Evolutionary conservation across 2,329 filamentous ascomycete genomes (phyloP).

Genomic region (Ceratocystiopsis brevicomis): DNA sequence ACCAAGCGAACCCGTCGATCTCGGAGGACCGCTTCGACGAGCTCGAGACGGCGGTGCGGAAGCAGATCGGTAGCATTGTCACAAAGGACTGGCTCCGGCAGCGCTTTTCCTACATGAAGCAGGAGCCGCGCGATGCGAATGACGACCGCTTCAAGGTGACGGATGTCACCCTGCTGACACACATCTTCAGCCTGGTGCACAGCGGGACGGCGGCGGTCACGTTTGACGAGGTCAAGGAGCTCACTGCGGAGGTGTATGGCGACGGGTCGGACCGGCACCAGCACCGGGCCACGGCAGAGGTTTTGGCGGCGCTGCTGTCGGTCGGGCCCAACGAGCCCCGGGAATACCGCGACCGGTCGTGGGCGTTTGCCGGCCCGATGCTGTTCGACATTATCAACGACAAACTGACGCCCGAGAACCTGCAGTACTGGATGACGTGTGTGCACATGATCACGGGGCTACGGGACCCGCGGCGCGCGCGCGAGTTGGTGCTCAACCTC

Average conservation of each 20-base stretch:
- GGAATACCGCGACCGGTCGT: conserved; percentile 56
- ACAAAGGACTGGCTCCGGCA: conserved; percentile 71
- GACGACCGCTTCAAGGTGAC: conserved; percentile 68
- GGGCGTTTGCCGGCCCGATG: conserved; percentile 81
- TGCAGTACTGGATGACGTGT: conserved; percentile 87
- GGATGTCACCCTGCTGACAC: conserved; percentile 69
- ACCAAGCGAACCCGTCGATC: conserved; percentile 47
- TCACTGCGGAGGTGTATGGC: conserved; percentile 60
- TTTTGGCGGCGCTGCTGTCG: conserved; percentile 66
- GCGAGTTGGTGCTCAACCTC: conserved; percentile 69
- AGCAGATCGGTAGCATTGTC: conserved; percentile 62
- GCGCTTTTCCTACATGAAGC: conserved; percentile 54
- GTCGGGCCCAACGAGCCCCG: conserved; percentile 62
- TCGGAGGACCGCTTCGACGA: conserved; percentile 56
- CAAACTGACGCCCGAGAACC: conserved; percentile 82
- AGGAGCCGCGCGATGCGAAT: conserved; percentile 14
- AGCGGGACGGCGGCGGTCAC: conserved; percentile 58
- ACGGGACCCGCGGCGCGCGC: conserved; percentile 73
- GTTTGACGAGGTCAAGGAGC: conserved; percentile 72
- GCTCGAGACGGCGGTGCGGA: conserved; percentile 52
- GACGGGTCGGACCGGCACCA: conserved; percentile 96
- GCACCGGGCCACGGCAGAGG: conserved; percentile 87
- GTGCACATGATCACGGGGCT: conserved; percentile 74
- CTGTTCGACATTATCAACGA: conserved; percentile 76
- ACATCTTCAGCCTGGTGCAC: conserved; percentile 78